Evolutionary conservation across 805 yeast genomes (phyloP).

Genomic region (Wickerhamiella musiphila): DNA sequence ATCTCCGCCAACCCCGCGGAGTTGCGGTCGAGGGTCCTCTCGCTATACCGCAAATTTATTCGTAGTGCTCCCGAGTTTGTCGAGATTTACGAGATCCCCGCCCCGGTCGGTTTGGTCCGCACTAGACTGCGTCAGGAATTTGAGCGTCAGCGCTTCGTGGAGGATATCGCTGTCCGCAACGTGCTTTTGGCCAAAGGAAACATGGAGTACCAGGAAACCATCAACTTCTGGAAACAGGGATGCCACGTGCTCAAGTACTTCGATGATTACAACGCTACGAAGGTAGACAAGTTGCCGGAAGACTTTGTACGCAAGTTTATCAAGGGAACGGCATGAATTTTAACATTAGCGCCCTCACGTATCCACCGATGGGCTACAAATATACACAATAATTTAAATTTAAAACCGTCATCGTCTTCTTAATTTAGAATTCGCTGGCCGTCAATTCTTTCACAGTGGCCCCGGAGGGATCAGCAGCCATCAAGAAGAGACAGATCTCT

Average conservation of each 20-base stretch:
- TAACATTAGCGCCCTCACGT: background rate
- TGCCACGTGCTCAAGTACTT: conserved; percentile 73
- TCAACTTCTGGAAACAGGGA: conserved; percentile 81
- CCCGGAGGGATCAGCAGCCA: conserved; percentile 22
- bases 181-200: conserved; percentile 65
- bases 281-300: conserved; percentile 33
- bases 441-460: conserved; percentile 11
- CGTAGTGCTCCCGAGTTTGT: conserved; percentile 25
- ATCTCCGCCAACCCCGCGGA: conserved; percentile 44
- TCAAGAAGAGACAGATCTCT: conserved; percentile 24
- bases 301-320: conserved; percentile 53
- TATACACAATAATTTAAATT: no score
- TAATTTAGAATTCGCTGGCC: no score
- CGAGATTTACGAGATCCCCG: conserved; percentile 29
- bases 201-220: conserved; percentile 78
- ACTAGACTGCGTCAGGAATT: conserved; percentile 80
- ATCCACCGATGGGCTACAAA: background rate
- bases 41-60: conserved; percentile 54
- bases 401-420: no score
- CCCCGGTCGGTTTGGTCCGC: conserved; percentile 62
- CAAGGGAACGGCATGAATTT: conserved; percentile 16
- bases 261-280: conserved; percentile 43
- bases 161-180: conserved; percentile 47
- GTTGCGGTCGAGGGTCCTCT: conserved; percentile 44
- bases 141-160: conserved; percentile 65